phyloP scores from a whole-genome alignment of 257 asterid genomes.

The Solanum appendiculatum region DNA sequence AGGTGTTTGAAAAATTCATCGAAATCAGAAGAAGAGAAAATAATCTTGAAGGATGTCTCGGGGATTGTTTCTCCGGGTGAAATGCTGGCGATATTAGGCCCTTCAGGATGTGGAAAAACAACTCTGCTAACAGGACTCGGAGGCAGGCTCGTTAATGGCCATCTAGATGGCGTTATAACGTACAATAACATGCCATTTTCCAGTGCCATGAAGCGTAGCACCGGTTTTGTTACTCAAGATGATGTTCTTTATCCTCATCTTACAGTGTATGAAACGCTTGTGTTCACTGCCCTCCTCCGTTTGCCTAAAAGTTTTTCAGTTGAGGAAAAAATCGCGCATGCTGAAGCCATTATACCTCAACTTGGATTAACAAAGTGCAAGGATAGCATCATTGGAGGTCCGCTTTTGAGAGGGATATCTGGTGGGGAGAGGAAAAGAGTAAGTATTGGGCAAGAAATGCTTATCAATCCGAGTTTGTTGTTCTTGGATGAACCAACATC shows the following conservation, averaged over 20 bases:
- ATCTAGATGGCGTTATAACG: conserved; percentile 36
- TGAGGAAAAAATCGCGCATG: conserved; percentile 29
- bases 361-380: conserved; percentile 50
- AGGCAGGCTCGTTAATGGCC: conserved; percentile 41
- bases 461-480: conserved; percentile 60
- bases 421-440: conserved; percentile 83
- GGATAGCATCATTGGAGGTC: conserved; percentile 40
- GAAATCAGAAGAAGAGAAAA: conserved; percentile 22
- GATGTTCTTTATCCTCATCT: conserved; percentile 69
- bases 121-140: conserved; percentile 71
- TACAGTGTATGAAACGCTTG: conserved; percentile 64
- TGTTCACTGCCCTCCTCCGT: conserved; percentile 63
- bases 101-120: conserved; percentile 90
- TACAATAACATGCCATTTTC: conserved; percentile 51
- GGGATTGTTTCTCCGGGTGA: conserved; percentile 63
- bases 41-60: conserved; percentile 54
- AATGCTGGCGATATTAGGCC: conserved; percentile 81
- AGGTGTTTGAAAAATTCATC: conserved; percentile 8
- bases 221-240: conserved; percentile 78
- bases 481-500: conserved; percentile 85
- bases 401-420: conserved; percentile 45
- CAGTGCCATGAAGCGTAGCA: conserved; percentile 44
- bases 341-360: conserved; percentile 43
- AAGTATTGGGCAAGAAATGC: conserved; percentile 84
- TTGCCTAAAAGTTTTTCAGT: conserved; percentile 31